Conservation (phyloP, 352 stramenopile species). For the Pythium plurisporium region DNA sequence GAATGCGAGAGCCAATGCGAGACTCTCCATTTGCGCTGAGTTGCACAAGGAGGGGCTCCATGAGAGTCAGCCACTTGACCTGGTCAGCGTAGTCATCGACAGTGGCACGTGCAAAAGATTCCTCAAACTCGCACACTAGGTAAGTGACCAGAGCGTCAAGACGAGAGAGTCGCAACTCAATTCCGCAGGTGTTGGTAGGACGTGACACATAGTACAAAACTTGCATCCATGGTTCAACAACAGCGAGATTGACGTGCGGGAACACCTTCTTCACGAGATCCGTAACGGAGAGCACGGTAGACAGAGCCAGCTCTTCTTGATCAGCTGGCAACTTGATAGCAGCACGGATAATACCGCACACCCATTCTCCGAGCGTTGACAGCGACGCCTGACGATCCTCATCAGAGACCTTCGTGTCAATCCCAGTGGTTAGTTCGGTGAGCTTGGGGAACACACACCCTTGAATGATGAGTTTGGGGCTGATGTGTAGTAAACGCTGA, state of each 20-base stretch:
- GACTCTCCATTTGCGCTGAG: too few relatives aligned
- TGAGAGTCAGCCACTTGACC: conserved; percentile 66
- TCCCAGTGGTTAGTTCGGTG: conserved; percentile 31
- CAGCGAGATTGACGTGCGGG: conserved; percentile 50
- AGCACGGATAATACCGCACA: conserved; percentile 37
- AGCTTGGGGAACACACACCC: conserved; percentile 25
- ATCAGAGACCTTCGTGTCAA: conserved; percentile 33
- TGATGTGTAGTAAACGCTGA: conserved; percentile 43
- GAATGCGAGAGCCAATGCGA: too few relatives aligned
- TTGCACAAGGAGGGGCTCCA: conserved; percentile 49
- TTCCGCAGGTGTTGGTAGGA: conserved; percentile 23
- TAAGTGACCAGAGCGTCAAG: conserved; percentile 27
- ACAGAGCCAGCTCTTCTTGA: conserved; percentile 12
- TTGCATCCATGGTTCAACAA: conserved; percentile 52
- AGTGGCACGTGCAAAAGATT: conserved; percentile 51
- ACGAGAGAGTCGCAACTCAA: conserved; percentile 16
- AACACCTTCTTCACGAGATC: conserved; percentile 39
- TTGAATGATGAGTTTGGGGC: conserved; percentile 29
- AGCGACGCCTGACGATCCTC: conserved; percentile 63
- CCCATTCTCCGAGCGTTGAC: conserved; percentile 52
- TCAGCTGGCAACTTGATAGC: conserved; percentile 26
- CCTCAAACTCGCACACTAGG: conserved; percentile 45
- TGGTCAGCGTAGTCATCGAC: conserved; percentile 65
- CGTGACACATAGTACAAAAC: conserved; percentile 48
- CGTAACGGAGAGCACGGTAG: conserved; percentile 23